Evolutionary conservation across 495 filamentous ascomycete genomes (phyloP).

Genomic region (Gamarada debralockiae): DNA sequence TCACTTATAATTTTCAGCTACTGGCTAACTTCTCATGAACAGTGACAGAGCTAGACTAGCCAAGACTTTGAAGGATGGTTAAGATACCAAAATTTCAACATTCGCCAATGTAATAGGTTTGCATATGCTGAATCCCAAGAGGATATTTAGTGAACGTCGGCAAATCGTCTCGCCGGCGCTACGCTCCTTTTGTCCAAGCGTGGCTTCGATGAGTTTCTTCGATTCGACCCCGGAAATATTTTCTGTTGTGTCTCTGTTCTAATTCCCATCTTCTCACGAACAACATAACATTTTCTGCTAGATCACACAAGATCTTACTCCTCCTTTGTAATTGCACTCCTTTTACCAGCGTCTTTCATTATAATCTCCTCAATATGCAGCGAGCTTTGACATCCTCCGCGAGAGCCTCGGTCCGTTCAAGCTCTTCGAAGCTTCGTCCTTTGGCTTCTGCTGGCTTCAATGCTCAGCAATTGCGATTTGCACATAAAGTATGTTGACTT

Average conservation of each 20-base stretch:
- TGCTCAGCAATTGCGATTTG: slow-evolving; percentile 83
- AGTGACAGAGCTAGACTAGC: too few relatives aligned
- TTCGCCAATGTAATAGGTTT: too few relatives aligned
- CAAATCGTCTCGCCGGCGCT: too few relatives aligned
- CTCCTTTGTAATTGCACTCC: slow-evolving; percentile 33
- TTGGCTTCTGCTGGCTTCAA: slow-evolving; percentile 40
- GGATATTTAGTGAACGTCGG: too few relatives aligned
- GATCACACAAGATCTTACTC: slow-evolving; percentile 20
- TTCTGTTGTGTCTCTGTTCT: neutral
- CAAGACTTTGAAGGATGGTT: too few relatives aligned
- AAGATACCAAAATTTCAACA: too few relatives aligned
- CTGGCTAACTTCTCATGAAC: too few relatives aligned
- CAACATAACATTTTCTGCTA: neutral
- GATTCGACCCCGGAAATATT: neutral
- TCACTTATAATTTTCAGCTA: too few relatives aligned
- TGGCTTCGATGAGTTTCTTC: too few relatives aligned
- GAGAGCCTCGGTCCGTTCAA: slow-evolving; percentile 62
- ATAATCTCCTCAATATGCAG: slow-evolving; percentile 55
- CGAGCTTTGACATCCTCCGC: slow-evolving; percentile 63
- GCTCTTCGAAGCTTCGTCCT: slow-evolving; percentile 54
- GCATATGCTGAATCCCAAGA: too few relatives aligned
- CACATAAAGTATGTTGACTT: slow-evolving; percentile 78
- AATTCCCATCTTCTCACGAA: neutral
- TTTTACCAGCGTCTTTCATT: slow-evolving; percentile 26
- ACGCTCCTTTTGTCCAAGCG: too few relatives aligned